A percentile compares a stretch with the other conserved stretches of the same genome.
phyloP scores from a whole-genome alignment of 441 rosid species.

The Manihot esculenta region DNA sequence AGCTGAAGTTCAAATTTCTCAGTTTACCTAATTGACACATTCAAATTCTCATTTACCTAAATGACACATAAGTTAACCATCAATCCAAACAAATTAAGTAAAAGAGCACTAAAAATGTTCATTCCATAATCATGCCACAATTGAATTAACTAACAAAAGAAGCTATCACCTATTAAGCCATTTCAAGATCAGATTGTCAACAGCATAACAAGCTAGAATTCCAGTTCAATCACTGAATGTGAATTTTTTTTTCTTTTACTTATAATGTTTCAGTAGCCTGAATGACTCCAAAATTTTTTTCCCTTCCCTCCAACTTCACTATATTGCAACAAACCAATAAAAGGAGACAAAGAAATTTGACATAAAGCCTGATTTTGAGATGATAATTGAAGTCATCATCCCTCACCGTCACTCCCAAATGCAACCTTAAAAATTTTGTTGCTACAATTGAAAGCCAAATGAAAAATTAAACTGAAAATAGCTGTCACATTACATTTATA shows the following conservation, averaged over 20 bases:
- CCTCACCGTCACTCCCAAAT: background rate
- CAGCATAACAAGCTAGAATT: background rate
- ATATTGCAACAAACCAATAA: background rate
- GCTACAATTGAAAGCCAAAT: background rate
- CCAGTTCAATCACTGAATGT: background rate
- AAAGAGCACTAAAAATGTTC: background rate
- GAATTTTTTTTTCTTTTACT: background rate
- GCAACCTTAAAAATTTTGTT: background rate
- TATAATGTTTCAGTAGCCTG: background rate
- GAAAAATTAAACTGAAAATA: background rate
- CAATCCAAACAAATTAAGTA: background rate
- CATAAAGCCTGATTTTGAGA: background rate
- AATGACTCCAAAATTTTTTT: background rate
- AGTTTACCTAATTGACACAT: too few species aligned
- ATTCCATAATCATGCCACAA: background rate
- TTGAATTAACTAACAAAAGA: slow-evolving; percentile 3
- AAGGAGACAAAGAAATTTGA: background rate
- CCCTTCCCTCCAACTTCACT: slow-evolving; percentile 1
- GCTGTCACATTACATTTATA: slow-evolving; percentile 10
- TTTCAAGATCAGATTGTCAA: slow-evolving; percentile 1
- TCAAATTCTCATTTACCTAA: too few species aligned
- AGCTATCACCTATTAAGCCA: slow-evolving; percentile 10
- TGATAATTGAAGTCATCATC: background rate
- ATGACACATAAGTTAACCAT: background rate
- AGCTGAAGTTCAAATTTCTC: background rate